Percentiles rank a stretch among this genome's conserved stretches.
Evolutionary conservation across 106 monocot species (phyloP).

Genomic region (Iris macrosiphon): DNA sequence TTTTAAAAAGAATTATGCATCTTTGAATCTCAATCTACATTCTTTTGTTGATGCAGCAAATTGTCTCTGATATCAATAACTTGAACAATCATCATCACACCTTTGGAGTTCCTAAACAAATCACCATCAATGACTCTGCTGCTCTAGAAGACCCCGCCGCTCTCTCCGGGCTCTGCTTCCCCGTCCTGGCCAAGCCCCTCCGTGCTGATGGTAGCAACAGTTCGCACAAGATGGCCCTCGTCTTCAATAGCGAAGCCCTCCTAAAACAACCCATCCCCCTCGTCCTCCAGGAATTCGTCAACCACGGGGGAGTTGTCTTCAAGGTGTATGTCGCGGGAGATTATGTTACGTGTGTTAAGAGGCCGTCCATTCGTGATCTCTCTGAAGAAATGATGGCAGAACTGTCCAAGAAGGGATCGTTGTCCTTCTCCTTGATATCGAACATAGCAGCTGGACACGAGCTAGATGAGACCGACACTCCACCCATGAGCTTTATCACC

Average conservation of each 20-base stretch:
- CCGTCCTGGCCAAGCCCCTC: conserved; percentile 58
- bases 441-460: conserved; percentile 28
- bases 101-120: conserved; percentile 50
- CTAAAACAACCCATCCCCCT: conserved; percentile 41
- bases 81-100: conserved; percentile 12
- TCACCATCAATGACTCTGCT: conserved; percentile 23
- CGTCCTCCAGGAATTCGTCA: conserved; percentile 66
- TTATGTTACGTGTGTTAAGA: conserved; percentile 51
- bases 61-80: conserved; percentile 29
- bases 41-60: conserved; percentile 3
- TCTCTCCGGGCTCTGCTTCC: conserved; percentile 27
- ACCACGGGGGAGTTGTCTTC: conserved; percentile 65
- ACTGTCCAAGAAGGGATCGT: conserved; percentile 8
- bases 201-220: conserved; percentile 49
- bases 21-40: no score
- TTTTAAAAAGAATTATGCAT: no score
- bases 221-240: conserved; percentile 59
- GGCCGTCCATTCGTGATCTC: conserved; percentile 57
- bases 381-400: conserved; percentile 19
- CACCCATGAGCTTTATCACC: conserved; percentile 29
- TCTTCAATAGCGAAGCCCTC: conserved; percentile 31
- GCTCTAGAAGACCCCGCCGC: conserved; percentile 23
- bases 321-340: conserved; percentile 71
- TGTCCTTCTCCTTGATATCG: conserved; percentile 57
- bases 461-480: conserved; percentile 40